A percentile compares a stretch with the other conserved stretches of the same genome.
These are phyloP conservation scores for Cutaneotrichosporon curvatum DNA, from an alignment of 1,284 basidiomycete species.

Conservation along the genomic window DNA sequence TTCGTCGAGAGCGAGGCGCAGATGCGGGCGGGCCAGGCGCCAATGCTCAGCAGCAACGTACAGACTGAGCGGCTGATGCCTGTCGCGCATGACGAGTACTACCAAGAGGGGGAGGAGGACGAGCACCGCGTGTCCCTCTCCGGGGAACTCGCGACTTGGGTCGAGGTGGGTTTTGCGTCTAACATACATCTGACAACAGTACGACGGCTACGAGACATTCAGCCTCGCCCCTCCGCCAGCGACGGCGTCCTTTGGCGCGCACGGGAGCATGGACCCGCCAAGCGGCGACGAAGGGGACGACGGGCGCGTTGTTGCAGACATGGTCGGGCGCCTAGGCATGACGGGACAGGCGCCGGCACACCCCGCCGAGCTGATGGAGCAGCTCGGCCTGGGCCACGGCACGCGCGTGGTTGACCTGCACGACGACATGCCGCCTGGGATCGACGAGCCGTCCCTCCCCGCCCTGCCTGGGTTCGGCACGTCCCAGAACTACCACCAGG, in stretches of 20 bases:
- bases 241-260: conserved; percentile 35
- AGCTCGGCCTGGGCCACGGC: conserved; percentile 43
- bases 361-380: conserved; percentile 37
- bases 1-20: conserved; percentile 38
- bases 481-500: not conserved
- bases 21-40: conserved; percentile 29
- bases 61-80: conserved; percentile 23
- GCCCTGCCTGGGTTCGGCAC: conserved; percentile 32
- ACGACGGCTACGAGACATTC: conserved; percentile 48
- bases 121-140: conserved; percentile 6
- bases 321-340: conserved; percentile 34
- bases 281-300: conserved; percentile 24
- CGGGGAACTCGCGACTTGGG: conserved; percentile 39
- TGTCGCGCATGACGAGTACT: conserved; percentile 18
- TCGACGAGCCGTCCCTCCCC: conserved; percentile 47
- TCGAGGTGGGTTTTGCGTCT: conserved; percentile 30
- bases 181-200: conserved; percentile 23
- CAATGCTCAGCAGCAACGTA: conserved; percentile 13
- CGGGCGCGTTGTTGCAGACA: conserved; percentile 26
- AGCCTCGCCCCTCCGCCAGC: conserved; percentile 42
- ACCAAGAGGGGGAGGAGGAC: not conserved
- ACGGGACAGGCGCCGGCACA: conserved; percentile 7
- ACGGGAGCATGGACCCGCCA: conserved; percentile 43
- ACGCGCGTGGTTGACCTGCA: conserved; percentile 44
- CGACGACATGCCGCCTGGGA: conserved; percentile 46